Conservation (phyloP, 2,329 filamentous ascomycete genomes). For the Dothistroma pini region DNA sequence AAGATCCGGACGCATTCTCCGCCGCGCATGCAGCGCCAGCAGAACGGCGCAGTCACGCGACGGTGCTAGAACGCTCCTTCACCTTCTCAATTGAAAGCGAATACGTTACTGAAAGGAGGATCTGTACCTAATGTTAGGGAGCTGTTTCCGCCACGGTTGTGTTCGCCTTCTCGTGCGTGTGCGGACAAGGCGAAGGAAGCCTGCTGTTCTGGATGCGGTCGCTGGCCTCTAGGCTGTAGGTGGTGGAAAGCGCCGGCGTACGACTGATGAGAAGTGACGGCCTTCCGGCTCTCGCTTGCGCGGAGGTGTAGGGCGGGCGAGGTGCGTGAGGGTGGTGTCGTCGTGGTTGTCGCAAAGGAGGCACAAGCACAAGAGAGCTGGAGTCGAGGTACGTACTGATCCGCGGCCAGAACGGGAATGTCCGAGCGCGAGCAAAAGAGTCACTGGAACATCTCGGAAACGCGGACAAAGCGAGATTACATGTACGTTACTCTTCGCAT, state of each 20-base stretch:
- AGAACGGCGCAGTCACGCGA: conserved; percentile 11
- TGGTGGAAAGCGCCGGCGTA: not conserved
- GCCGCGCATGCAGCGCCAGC: conserved; percentile 4
- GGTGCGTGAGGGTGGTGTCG: not conserved
- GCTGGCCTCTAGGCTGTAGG: conserved; percentile 7
- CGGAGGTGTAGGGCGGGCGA: conserved; percentile 2
- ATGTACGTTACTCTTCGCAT: not conserved
- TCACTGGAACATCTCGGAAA: not conserved
- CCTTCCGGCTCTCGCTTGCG: conserved; percentile 14
- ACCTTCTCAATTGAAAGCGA: not conserved
- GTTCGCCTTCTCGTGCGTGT: conserved; percentile 6
- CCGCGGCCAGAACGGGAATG: not conserved
- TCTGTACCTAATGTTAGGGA: conserved; percentile 17
- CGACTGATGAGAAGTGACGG: conserved; percentile 9
- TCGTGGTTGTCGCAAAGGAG: conserved; percentile 3
- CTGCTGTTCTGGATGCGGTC: conserved; percentile 2
- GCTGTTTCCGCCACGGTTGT: conserved; percentile 19
- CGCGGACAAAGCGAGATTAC: not conserved
- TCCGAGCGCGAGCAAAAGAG: not conserved
- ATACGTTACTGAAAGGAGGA: conserved; percentile 1
- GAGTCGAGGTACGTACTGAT: not conserved
- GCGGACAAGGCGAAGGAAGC: not conserved
- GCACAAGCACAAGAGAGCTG: not conserved
- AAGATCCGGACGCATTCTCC: conserved; percentile 3
- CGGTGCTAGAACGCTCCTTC: conserved; percentile 5